phyloP scores from a whole-genome alignment of 345 rosid genomes.

The Angophora floribunda region DNA sequence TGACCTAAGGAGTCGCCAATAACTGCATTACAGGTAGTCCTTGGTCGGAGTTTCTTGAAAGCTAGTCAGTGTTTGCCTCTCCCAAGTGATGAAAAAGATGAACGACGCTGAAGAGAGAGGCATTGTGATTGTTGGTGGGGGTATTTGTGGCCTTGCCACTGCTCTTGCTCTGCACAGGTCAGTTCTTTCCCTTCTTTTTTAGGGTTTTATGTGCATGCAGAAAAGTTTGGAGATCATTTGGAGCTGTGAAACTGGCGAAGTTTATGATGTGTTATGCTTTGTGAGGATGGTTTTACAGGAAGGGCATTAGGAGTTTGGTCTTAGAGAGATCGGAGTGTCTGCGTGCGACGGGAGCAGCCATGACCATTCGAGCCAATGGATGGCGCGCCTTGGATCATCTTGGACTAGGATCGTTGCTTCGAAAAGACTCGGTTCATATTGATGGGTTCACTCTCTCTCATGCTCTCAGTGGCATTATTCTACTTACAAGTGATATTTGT shows the following conservation, averaged over 20 bases:
- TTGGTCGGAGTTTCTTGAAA: background rate
- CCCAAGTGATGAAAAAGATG: background rate
- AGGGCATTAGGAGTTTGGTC: background rate
- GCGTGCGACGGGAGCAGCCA: background rate
- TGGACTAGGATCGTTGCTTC: background rate
- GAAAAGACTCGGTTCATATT: background rate
- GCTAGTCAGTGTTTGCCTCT: background rate
- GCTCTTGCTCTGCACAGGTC: conserved; percentile 1
- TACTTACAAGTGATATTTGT: background rate
- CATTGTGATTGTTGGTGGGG: conserved; percentile 5
- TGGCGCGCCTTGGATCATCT: background rate
- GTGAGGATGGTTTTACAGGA: background rate
- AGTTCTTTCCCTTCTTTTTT: background rate
- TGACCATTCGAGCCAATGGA: background rate
- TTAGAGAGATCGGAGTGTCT: background rate
- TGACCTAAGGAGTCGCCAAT: background rate
- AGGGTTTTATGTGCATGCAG: background rate
- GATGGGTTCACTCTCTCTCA: background rate
- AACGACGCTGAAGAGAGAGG: background rate
- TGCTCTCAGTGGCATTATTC: background rate
- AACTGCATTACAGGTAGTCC: background rate
- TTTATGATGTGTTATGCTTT: background rate
- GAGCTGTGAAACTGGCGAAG: background rate
- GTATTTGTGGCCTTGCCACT: conserved; percentile 5
- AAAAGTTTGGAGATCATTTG: background rate